phyloP scores from a whole-genome alignment of 495 filamentous ascomycete genomes.

The Chaetomium fimeti region DNA sequence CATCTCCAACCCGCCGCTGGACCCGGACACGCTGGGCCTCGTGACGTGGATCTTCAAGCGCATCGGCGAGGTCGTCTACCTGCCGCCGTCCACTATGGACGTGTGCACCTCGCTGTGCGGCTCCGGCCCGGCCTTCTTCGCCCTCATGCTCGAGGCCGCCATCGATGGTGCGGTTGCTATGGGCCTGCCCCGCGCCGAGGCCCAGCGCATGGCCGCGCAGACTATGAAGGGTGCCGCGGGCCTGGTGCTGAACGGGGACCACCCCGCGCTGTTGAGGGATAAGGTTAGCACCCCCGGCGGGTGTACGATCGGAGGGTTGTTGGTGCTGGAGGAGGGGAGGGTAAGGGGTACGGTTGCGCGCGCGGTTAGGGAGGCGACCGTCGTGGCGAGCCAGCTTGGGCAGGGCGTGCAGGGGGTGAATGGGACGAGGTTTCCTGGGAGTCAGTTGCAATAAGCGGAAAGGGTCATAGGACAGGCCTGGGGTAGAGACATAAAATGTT shows the following conservation, averaged over 20 bases:
- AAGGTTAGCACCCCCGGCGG: slow-evolving; percentile 79
- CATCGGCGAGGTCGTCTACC: slow-evolving; percentile 65
- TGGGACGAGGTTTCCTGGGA: slow-evolving; percentile 35
- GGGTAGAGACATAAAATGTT: neutral
- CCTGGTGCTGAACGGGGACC: slow-evolving; percentile 68
- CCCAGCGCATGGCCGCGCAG: slow-evolving; percentile 78
- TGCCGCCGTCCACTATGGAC: slow-evolving; percentile 68
- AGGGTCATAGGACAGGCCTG: neutral
- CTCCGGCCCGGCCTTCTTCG: slow-evolving; percentile 75
- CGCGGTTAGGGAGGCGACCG: slow-evolving; percentile 74
- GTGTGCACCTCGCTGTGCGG: slow-evolving; percentile 72
- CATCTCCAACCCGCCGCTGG: slow-evolving; percentile 57
- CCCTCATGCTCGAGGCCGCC: slow-evolving; percentile 72
- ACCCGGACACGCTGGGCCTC: slow-evolving; percentile 51
- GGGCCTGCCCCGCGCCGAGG: slow-evolving; percentile 74
- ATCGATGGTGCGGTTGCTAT: slow-evolving; percentile 79
- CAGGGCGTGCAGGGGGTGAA: slow-evolving; percentile 51
- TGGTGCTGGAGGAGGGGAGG: slow-evolving; percentile 73
- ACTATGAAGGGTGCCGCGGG: slow-evolving; percentile 70
- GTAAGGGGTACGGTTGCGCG: slow-evolving; percentile 67
- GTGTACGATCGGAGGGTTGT: slow-evolving; percentile 73
- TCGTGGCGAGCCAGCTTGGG: slow-evolving; percentile 71
- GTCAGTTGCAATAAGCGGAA: slow-evolving; percentile 22
- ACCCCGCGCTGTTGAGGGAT: slow-evolving; percentile 72
- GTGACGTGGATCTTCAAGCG: slow-evolving; percentile 75